phyloP scores from a whole-genome alignment of 108 stramenopile species.

The Nitzschia sp. region DNA sequence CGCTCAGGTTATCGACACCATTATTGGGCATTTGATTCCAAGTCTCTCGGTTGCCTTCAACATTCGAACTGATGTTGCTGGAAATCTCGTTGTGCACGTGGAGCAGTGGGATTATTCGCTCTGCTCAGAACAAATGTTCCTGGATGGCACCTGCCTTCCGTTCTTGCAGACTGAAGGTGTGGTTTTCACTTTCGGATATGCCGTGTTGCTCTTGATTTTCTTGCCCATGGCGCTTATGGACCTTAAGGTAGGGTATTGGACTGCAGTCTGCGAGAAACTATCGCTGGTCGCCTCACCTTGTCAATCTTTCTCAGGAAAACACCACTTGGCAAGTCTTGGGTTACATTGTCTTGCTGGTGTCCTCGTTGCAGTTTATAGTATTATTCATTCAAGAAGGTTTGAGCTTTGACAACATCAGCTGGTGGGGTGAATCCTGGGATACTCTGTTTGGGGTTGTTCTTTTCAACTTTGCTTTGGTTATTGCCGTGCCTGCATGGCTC shows the following conservation, averaged over 20 bases:
- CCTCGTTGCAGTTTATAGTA: constrained; percentile 36
- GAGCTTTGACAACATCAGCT: constrained; percentile 32
- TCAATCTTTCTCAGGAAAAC: constrained; percentile 44
- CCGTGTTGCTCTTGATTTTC: constrained; percentile 39
- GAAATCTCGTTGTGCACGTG: constrained; percentile 10
- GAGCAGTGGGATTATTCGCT: constrained; percentile 34
- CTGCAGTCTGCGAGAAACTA: not conserved
- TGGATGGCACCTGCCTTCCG: constrained; percentile 51
- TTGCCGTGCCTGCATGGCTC: constrained; percentile 79
- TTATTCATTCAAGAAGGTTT: constrained; percentile 35
- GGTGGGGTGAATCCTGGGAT: constrained; percentile 50
- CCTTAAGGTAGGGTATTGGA: constrained; percentile 29
- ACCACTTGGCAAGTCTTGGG: constrained; percentile 50
- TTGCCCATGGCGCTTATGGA: constrained; percentile 65
- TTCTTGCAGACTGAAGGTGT: constrained; percentile 35
- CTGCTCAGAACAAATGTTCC: constrained; percentile 34
- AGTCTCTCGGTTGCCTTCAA: constrained; percentile 27
- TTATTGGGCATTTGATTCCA: constrained; percentile 46
- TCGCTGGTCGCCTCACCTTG: not conserved
- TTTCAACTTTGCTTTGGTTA: constrained; percentile 70
- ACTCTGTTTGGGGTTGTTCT: constrained; percentile 64
- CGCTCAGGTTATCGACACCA: constrained; percentile 61
- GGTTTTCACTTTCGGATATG: constrained; percentile 54
- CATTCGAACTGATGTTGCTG: constrained; percentile 20
- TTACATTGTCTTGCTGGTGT: constrained; percentile 46